Percentiles rank a stretch among this genome's conserved stretches.
These are phyloP conservation scores for Termitomyces heimii DNA, from an alignment of 768 basidiomycete species.

Conservation along the genomic window DNA sequence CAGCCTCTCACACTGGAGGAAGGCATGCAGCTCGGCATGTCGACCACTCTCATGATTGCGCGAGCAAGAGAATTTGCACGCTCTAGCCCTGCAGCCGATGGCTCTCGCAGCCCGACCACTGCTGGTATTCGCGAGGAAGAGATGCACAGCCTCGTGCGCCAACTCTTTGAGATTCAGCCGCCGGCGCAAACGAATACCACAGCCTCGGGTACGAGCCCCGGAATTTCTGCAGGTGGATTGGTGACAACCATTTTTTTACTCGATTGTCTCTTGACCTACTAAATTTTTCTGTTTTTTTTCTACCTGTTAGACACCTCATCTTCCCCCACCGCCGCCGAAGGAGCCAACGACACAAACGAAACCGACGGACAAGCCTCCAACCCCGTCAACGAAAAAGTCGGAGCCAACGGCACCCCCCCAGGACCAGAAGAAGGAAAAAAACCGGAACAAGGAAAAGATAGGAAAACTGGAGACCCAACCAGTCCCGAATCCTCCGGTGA, in stretches of 20 bases:
- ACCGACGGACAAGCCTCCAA: neutral
- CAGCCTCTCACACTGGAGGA: slow-evolving; percentile 51
- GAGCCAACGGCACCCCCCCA: neutral
- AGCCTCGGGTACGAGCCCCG: neutral
- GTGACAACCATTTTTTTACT: slow-evolving; percentile 11
- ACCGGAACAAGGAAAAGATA: neutral
- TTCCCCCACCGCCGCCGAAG: neutral
- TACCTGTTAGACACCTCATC: neutral
- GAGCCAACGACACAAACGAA: neutral
- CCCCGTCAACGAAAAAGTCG: neutral
- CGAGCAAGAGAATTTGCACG: slow-evolving; percentile 45
- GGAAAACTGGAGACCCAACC: neutral
- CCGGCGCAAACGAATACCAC: neutral
- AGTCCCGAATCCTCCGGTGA: neutral
- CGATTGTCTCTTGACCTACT: slow-evolving; percentile 2
- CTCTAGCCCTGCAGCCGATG: slow-evolving; percentile 14
- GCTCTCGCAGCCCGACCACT: slow-evolving; percentile 12
- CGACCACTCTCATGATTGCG: slow-evolving; percentile 42
- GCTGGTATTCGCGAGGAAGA: slow-evolving; percentile 10
- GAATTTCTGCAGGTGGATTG: slow-evolving; percentile 14
- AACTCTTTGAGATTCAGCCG: slow-evolving; percentile 8
- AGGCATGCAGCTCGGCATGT: slow-evolving; percentile 45
- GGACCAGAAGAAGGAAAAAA: neutral
- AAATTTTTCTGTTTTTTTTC: slow-evolving; percentile 1
- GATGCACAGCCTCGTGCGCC: slow-evolving; percentile 12